These are phyloP conservation scores for Neofusicoccum parvum DNA, from an alignment of 2,329 filamentous ascomycete species.

Conservation along the genomic window DNA sequence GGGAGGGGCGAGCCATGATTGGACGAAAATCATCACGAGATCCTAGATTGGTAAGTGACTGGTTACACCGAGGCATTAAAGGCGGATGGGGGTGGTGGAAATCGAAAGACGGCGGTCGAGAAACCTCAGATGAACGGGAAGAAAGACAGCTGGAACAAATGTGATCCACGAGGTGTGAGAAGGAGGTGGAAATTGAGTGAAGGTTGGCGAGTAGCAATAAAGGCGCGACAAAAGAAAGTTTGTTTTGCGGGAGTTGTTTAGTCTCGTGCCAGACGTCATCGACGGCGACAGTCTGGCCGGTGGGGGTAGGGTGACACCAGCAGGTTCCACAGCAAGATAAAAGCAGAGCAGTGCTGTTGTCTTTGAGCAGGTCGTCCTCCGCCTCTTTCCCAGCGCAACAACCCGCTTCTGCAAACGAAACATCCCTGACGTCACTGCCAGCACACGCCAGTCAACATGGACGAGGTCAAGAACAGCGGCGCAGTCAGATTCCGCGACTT, in stretches of 20 bases:
- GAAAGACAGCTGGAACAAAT: not conserved
- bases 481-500: not conserved
- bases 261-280: slow-evolving; percentile 8
- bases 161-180: not conserved
- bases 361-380: not conserved
- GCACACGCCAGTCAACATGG: not conserved
- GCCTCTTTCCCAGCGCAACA: not conserved
- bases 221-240: not conserved
- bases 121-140: not conserved
- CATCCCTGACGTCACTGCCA: not conserved
- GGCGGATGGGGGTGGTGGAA: not conserved
- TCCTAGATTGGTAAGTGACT: not conserved
- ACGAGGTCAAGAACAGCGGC: not conserved
- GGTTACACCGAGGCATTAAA: not conserved
- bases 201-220: slow-evolving; percentile 1
- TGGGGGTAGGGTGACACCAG: not conserved
- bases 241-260: not conserved
- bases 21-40: slow-evolving; percentile 2
- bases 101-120: not conserved
- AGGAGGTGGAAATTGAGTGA: not conserved
- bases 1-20: not conserved
- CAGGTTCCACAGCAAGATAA: not conserved
- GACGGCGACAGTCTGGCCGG: not conserved
- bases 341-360: not conserved
- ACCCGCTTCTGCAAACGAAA: not conserved